Evolutionary conservation across 2,329 filamentous ascomycete species (phyloP).

Genomic region (Verticillium klebahnii): DNA sequence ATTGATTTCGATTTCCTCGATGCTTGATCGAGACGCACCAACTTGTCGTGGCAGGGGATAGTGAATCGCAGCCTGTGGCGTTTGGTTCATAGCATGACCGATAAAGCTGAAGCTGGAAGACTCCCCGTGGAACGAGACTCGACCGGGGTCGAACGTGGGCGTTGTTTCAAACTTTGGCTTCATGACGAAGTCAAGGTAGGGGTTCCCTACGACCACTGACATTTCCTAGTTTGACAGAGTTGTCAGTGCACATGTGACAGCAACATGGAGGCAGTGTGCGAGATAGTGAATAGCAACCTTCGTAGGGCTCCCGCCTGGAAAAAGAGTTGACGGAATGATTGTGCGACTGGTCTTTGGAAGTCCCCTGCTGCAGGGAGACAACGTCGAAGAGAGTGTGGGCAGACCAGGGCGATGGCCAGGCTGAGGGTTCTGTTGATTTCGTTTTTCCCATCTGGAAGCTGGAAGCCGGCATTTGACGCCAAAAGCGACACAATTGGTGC

Average conservation of each 20-base stretch:
- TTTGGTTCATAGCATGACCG: constrained; percentile 84
- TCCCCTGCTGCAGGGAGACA: too few species aligned
- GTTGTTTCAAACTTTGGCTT: constrained; percentile 95
- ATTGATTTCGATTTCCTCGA: constrained; percentile 93
- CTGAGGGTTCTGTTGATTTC: constrained; percentile 24
- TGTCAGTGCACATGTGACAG: background rate
- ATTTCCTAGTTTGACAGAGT: constrained; percentile 46
- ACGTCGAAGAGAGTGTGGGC: too few species aligned
- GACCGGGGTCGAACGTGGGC: constrained; percentile 90
- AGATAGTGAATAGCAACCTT: constrained; percentile 66
- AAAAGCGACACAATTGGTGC: constrained; percentile 98
- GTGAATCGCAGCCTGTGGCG: constrained; percentile 85
- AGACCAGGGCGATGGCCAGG: too few species aligned
- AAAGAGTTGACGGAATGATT: constrained; percentile 54
- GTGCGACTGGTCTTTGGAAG: constrained; percentile 26
- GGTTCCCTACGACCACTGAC: constrained; percentile 71
- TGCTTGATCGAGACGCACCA: constrained; percentile 79
- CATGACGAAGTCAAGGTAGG: constrained; percentile 81
- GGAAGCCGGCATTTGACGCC: constrained; percentile 97
- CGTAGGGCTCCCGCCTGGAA: constrained; percentile 75
- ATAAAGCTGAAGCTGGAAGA: constrained; percentile 92
- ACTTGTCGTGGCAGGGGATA: constrained; percentile 92
- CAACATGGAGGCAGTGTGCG: constrained; percentile 30
- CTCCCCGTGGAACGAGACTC: constrained; percentile 91
- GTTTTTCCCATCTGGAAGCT: constrained; percentile 91